Base-by-base conservation (phyloP, 2,329 filamentous ascomycete genomes). In the Pseudovirgaria hyperparasitica region DNA sequence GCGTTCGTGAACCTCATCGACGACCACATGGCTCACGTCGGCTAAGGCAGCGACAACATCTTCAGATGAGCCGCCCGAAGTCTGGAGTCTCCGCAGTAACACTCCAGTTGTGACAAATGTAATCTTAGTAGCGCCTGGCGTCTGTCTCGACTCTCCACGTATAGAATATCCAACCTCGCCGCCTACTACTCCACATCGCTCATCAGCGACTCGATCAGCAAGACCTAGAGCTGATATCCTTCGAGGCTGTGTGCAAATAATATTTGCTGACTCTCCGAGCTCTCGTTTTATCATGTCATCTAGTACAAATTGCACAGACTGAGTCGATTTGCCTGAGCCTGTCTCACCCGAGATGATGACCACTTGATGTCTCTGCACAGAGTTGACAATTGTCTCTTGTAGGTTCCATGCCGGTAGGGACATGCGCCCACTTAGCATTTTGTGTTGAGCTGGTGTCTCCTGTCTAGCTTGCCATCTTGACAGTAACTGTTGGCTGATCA, bases 281-380 rank as follows among this genome's bases (percentile, higher is more conserved):
- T 76, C 72, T 23, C 70, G 67, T 34, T 70, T 65, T 41, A 94
- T 92, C 36, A 96, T 62, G 41, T 96, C 82, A 43, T 98, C 90
- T 2, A 98, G 65, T 22, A 98, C 68, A 52, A 96, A 98, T 51
- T 98, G 90, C 18, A 96, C 84, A 3, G 84, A 90, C 52, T 98
- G 90, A 1, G 90, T 96, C 25, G 82, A 93, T 55, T 98, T 98
- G 46, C 90, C 90, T 11, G 84, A 93, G 28, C 90, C 90, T 4
- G 90, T 98, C 57, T 96, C 90, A 40, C 90, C 90, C 22, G 86
- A 92, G 41, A 98, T 90, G 43, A 98, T 94, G 1, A 84, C 93
- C 26, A 98, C 85, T 52, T 94, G 78, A 44, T 87, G 74, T 4
- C 66, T 60, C 22, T 67, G 67, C 25, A 98, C 81, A 0, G 81